Conservation (phyloP, 352 stramenopile genomes). For the Phytophthora constricta region DNA sequence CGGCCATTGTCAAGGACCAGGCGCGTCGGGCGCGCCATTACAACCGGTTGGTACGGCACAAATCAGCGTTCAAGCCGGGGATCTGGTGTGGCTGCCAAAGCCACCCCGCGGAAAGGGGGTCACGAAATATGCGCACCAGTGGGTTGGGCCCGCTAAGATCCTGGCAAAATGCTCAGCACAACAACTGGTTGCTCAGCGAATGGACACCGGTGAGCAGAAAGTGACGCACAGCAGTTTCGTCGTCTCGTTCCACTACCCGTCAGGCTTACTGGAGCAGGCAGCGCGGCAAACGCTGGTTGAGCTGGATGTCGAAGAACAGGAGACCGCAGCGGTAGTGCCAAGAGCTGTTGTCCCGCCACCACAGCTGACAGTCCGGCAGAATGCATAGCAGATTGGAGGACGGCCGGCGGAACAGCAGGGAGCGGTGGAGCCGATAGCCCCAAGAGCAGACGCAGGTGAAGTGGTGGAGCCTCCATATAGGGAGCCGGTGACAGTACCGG, state of each 20-base stretch:
- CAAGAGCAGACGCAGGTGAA: too few relatives aligned
- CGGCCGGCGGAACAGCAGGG: too few relatives aligned
- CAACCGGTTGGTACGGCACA: slow-evolving; percentile 2
- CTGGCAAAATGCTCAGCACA: neutral
- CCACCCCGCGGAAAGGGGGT: neutral
- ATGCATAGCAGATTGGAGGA: too few relatives aligned
- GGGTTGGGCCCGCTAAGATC: slow-evolving; percentile 2
- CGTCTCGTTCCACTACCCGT: neutral
- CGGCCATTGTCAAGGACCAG: neutral
- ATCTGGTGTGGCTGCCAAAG: slow-evolving; percentile 4
- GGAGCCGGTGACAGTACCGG: too few relatives aligned
- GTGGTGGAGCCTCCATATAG: too few relatives aligned
- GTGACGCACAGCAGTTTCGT: slow-evolving; percentile 8
- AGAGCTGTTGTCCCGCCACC: too few relatives aligned
- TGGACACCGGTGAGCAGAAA: neutral
- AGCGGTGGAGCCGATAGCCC: too few relatives aligned
- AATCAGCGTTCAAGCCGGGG: neutral
- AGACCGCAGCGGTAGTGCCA: too few relatives aligned
- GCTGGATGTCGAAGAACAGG: neutral
- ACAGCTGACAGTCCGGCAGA: too few relatives aligned
- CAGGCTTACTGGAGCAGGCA: neutral
- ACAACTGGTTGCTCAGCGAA: slow-evolving; percentile 2
- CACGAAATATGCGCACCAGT: slow-evolving; percentile 10
- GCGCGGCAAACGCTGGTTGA: neutral
- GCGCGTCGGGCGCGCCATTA: slow-evolving; percentile 1